These are phyloP conservation scores for Globisporangium acanthophoron DNA, from an alignment of 352 stramenopile species.

Conservation along the genomic window DNA sequence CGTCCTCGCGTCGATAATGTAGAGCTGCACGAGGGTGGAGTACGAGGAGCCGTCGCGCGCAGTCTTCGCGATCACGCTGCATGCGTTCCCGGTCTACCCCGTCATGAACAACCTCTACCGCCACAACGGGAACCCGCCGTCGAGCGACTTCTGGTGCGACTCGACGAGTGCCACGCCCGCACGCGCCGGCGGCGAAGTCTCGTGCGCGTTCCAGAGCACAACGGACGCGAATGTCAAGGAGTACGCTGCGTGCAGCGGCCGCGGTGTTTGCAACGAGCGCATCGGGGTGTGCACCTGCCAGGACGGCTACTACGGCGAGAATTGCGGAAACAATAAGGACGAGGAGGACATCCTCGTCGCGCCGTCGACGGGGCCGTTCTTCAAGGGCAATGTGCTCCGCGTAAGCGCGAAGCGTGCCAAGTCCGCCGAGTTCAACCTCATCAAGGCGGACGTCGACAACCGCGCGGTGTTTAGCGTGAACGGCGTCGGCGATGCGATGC, in stretches of 20 bases:
- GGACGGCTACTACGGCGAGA: conserved; percentile 60
- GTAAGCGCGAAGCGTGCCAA: conserved; percentile 37
- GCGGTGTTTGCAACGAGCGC: conserved; percentile 43
- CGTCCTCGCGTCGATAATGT: not conserved
- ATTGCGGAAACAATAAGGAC: conserved; percentile 63
- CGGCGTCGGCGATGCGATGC: conserved; percentile 34
- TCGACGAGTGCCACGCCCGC: conserved; percentile 23
- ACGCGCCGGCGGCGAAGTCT: conserved; percentile 9
- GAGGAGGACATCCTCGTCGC: conserved; percentile 53
- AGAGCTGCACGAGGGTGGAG: conserved; percentile 33
- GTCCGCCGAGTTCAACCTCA: conserved; percentile 60
- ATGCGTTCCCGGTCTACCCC: conserved; percentile 59
- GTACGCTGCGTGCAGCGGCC: conserved; percentile 56
- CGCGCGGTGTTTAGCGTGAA: conserved; percentile 58
- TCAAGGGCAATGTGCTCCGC: conserved; percentile 60
- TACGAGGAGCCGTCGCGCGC: conserved; percentile 25
- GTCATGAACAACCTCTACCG: conserved; percentile 79
- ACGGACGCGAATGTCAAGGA: conserved; percentile 35
- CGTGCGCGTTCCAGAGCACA: conserved; percentile 44
- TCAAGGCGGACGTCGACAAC: conserved; percentile 49
- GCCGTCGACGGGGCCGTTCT: conserved; percentile 47
- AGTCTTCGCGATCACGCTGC: conserved; percentile 53
- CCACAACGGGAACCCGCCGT: conserved; percentile 52
- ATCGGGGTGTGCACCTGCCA: conserved; percentile 55
- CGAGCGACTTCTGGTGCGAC: conserved; percentile 58